Evolutionary conservation across 2,329 filamentous ascomycete genomes (phyloP).

Genomic region (Colletotrichum siamense): DNA sequence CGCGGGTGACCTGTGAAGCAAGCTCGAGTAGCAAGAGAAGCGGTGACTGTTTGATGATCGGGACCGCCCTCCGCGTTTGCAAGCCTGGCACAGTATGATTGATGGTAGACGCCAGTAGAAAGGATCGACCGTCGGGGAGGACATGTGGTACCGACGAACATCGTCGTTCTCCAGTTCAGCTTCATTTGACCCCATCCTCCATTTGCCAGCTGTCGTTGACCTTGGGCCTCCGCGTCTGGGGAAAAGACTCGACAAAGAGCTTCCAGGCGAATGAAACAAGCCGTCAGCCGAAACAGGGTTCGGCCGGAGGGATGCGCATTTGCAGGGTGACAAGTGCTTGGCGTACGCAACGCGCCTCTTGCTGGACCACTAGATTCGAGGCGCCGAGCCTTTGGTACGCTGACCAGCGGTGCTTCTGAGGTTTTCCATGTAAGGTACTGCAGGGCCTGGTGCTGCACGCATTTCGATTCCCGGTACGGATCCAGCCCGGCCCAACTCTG

Average conservation of each 20-base stretch:
- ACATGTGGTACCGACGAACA: background rate
- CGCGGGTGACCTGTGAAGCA: background rate
- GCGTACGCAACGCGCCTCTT: slow-evolving; percentile 4
- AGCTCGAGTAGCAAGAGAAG: background rate
- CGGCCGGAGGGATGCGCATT: background rate
- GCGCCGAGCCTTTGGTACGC: background rate
- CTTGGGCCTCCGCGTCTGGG: too few species aligned
- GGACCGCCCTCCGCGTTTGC: background rate
- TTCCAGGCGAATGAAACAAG: background rate
- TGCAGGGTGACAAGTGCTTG: slow-evolving; percentile 8
- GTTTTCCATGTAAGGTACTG: slow-evolving; percentile 16
- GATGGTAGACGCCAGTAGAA: background rate
- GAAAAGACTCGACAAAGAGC: background rate
- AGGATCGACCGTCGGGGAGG: background rate
- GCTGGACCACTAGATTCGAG: background rate
- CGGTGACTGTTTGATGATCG: background rate
- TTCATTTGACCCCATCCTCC: background rate
- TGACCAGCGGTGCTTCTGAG: background rate
- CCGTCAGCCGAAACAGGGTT: background rate
- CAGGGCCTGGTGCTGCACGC: background rate
- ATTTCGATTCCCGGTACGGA: background rate
- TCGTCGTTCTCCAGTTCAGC: background rate
- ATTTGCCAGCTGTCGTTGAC: background rate
- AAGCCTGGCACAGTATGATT: background rate
- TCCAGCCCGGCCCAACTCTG: background rate